Evolutionary conservation across 2,329 filamentous ascomycete genomes (phyloP), one percentile per base, ranked within the genome.

Genomic region (Phialophora expanda): DNA sequence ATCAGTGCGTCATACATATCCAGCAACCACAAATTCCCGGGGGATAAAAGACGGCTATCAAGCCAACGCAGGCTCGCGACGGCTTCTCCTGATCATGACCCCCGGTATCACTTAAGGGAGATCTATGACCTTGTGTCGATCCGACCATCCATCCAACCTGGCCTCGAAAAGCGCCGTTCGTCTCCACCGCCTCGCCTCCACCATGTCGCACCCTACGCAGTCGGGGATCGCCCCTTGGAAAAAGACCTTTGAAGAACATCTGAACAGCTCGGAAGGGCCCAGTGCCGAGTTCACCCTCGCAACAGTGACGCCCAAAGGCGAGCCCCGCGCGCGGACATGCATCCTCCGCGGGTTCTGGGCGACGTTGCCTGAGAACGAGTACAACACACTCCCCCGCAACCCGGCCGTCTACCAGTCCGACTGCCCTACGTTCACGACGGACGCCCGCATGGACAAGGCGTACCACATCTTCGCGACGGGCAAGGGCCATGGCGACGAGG

Each of bases 281-380:
- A 76, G 77, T 0, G 75, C 77, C 7, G 78, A 78, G 63, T 80
- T 82, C 66, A 73, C 75, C 50, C 76, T 82, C 57, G 74, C 76
- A 7, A 86, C 85, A 3, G 77, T 87, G 48, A 72, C 61, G 9
- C 63, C 65, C 12, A 61, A 69, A 20, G 64, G 71, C 20, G 59
- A 61, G 8, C 81, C 83, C 0, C 77, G 91, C 61, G 89, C 87
- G 8, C 87, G 93, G 61, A 93, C 87, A 73, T 95, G 93, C 78
- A 87, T 97, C 74, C 94, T 88, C 79, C 90, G 94, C 67, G 92
- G 93, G 71, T 88, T 96, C 79, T 97, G 91, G 87, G 89, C 88
- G 0, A 82, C 79, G 2, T 74, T 96, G 0, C 89, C 90, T 3
- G 83, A 82, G 60, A 91, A 93, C 78, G 85, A 87, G 51, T 87